These are phyloP conservation scores for Candida ulmi DNA, from an alignment of 805 yeast species.

Conservation along the genomic window DNA sequence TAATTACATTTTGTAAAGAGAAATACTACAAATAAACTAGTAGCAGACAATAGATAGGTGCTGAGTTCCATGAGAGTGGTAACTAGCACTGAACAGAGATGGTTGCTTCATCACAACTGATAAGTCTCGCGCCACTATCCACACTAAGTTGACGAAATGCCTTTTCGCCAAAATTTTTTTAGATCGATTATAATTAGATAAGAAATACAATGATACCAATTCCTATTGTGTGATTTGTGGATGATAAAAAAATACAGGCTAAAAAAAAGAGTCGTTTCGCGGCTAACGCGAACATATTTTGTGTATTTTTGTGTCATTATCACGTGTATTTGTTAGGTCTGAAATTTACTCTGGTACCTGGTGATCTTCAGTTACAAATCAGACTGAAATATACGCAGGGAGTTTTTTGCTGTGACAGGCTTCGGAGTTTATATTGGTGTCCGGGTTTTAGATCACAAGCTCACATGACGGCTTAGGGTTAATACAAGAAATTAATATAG, in stretches of 20 bases:
- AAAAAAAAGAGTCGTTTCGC: neutral
- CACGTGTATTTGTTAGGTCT: neutral
- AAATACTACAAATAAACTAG: too few species aligned
- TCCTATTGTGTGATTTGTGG: neutral
- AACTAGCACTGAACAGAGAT: too few species aligned
- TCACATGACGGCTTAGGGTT: constrained; percentile 1
- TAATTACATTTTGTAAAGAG: too few species aligned
- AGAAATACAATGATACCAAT: neutral
- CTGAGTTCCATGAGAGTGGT: too few species aligned
- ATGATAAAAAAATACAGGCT: neutral
- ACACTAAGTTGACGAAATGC: too few species aligned
- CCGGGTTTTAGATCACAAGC: neutral
- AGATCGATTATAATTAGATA: neutral
- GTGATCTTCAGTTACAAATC: too few species aligned
- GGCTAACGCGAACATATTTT: neutral
- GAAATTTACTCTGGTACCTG: neutral
- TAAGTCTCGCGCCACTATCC: too few species aligned
- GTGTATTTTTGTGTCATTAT: neutral
- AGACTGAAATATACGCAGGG: neutral
- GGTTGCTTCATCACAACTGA: too few species aligned
- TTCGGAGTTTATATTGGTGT: neutral
- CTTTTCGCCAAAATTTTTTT: neutral
- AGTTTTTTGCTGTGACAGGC: neutral
- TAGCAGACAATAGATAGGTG: too few species aligned
- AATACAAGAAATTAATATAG: too few species aligned